Evolutionary conservation across 805 yeast genomes (phyloP).

Genomic region (Wickerhamiella shivajii): DNA sequence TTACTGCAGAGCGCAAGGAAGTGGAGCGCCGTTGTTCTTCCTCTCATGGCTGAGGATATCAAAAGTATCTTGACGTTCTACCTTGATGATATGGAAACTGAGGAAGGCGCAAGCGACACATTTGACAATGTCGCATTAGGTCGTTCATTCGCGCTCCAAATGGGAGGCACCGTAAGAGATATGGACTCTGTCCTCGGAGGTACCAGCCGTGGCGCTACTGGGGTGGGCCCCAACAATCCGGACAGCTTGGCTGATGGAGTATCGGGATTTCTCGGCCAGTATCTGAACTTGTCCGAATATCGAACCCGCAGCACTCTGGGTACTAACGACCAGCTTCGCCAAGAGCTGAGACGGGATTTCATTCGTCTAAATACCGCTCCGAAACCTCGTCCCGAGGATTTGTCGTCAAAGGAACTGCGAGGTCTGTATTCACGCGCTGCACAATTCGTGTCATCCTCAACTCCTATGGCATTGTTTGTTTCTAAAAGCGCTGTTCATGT

Average conservation of each 20-base stretch:
- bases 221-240: neutral
- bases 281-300: conserved; percentile 29
- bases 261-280: conserved; percentile 62
- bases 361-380: neutral
- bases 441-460: conserved; percentile 3
- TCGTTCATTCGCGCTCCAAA: conserved; percentile 76
- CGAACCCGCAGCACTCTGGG: neutral
- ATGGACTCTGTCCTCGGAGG: conserved; percentile 2
- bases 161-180: conserved; percentile 50
- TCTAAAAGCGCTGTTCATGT: conserved; percentile 26
- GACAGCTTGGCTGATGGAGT: conserved; percentile 32
- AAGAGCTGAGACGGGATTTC: conserved; percentile 1
- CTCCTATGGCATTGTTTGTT: conserved; percentile 11
- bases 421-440: conserved; percentile 8
- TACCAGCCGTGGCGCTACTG: neutral
- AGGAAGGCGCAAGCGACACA: conserved; percentile 26
- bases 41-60: conserved; percentile 53
- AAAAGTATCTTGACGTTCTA: conserved; percentile 70
- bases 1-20: conserved; percentile 42
- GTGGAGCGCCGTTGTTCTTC: conserved; percentile 52
- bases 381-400: conserved; percentile 6
- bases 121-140: conserved; percentile 51
- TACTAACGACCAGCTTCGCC: neutral
- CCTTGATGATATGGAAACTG: conserved; percentile 30
- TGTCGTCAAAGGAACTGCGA: conserved; percentile 3